Evolutionary conservation across 805 yeast genomes (phyloP), one percentile per base, ranked within the genome.

Genomic region (Nakazawaea wyomingensis): DNA sequence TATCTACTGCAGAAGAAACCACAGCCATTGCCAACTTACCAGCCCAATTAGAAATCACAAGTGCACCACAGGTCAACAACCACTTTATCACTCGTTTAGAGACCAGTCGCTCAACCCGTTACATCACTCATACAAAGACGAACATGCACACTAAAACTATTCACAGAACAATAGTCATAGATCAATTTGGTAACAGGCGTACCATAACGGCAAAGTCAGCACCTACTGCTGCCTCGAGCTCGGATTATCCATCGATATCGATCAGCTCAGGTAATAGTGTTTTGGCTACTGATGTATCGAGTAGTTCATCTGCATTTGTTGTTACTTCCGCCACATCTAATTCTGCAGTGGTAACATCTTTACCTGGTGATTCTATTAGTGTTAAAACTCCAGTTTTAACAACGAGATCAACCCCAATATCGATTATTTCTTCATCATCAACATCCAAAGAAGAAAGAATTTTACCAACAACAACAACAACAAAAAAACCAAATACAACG

Each of bases 101-200:
- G 16, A 29, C 32, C 3, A n/a, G 7, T 29, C 32, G 8, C 13
- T 14, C 18, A 19, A 43, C 45, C 21, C 37, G 37, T 28, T 37
- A 37, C 30, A 31, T 43, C 16, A 35, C 40, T 4, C 42, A 37
- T 11, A 35, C 37, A 5, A 38, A 34, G 13, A 43, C 43, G 2
- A 33, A 19, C 18, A 22, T 11, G 9, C 43, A 43, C 35, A 38
- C 39, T 14, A 16, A 14, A 11, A 37, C 35, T 11, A 19, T 43
- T 21, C 29, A 37, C 19, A 37, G 39, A 33, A 33, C 30, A 4
- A 34, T 37, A 5, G 38, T 26, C 9, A 34, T 43, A 13, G 41
- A 43, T 21, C 42, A 43, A 33, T 27, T 17, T 16, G 46, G 46
- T 21, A 19, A 37, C 29, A 33, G 42, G 27, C 8, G 11, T 6